phyloP scores from a whole-genome alignment of 352 stramenopile genomes.

The Globisporangium nunn region DNA sequence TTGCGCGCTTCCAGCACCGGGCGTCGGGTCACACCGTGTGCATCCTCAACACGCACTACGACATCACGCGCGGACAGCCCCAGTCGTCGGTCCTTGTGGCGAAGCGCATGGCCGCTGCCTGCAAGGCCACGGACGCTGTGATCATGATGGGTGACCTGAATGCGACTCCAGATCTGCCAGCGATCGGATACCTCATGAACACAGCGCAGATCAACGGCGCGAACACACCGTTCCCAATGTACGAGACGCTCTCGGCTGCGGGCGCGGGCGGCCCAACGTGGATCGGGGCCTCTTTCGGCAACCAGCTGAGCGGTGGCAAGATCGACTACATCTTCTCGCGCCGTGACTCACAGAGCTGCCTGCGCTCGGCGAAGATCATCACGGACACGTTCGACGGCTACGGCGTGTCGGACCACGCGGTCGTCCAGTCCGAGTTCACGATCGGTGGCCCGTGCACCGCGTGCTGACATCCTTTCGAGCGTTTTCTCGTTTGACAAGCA shows the following conservation, averaged over 20 bases:
- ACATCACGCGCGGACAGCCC: constrained; percentile 45
- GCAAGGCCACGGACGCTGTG: constrained; percentile 35
- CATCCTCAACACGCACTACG: constrained; percentile 77
- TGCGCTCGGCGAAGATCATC: constrained; percentile 35
- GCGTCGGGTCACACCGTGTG: constrained; percentile 25
- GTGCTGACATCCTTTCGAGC: not conserved
- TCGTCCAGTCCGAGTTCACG: constrained; percentile 52
- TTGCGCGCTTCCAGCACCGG: constrained; percentile 47
- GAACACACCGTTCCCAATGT: constrained; percentile 42
- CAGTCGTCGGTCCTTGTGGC: constrained; percentile 50
- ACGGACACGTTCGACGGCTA: constrained; percentile 39
- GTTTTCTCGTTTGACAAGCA: no score
- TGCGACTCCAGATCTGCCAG: constrained; percentile 18
- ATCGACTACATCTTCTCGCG: constrained; percentile 69
- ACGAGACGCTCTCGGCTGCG: constrained; percentile 46
- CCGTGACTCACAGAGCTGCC: constrained; percentile 32
- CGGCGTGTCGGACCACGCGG: constrained; percentile 58
- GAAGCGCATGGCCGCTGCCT: constrained; percentile 30
- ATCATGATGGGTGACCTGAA: constrained; percentile 75
- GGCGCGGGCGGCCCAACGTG: constrained; percentile 39
- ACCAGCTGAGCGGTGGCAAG: constrained; percentile 24
- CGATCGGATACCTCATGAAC: constrained; percentile 37
- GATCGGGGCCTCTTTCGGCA: constrained; percentile 51
- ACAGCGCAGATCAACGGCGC: constrained; percentile 16
- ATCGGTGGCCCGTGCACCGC: constrained; percentile 20